phyloP scores from a whole-genome alignment of 2,329 filamentous ascomycete species.

The Exserohilum turcica region DNA sequence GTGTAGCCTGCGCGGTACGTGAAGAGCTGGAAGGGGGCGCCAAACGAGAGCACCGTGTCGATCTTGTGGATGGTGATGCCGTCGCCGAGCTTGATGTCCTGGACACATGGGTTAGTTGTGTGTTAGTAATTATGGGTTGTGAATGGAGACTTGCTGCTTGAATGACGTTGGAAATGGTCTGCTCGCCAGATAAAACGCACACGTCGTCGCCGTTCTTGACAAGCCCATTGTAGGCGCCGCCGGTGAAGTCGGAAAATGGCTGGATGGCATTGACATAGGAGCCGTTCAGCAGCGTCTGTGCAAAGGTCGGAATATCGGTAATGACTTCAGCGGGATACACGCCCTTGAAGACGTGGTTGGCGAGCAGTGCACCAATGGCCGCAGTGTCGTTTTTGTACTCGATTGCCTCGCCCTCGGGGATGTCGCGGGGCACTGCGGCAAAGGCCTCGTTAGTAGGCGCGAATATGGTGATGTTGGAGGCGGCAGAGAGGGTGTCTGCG shows the following conservation, averaged over 20 bases:
- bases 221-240: constrained; percentile 61
- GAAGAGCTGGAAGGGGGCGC: constrained; percentile 35
- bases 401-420: constrained; percentile 34
- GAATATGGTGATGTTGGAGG: constrained; percentile 61
- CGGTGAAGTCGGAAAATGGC: constrained; percentile 62
- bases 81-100: constrained; percentile 35
- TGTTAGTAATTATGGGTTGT: background rate
- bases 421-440: constrained; percentile 27
- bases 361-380: constrained; percentile 54
- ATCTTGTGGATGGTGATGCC: constrained; percentile 37
- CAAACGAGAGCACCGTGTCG: constrained; percentile 34
- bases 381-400: constrained; percentile 42
- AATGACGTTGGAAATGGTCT: constrained; percentile 55
- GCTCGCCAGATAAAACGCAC: constrained; percentile 58
- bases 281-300: constrained; percentile 57
- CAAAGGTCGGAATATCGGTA: constrained; percentile 49
- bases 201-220: constrained; percentile 50
- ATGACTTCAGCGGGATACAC: constrained; percentile 49
- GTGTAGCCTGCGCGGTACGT: constrained; percentile 33
- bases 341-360: constrained; percentile 63
- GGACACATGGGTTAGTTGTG: background rate
- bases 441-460: constrained; percentile 62
- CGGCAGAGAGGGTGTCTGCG: constrained; percentile 43
- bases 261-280: constrained; percentile 41
- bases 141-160: constrained; percentile 49